phyloP scores from a whole-genome alignment of 805 yeast species.

The Metschnikowia gruessii region DNA sequence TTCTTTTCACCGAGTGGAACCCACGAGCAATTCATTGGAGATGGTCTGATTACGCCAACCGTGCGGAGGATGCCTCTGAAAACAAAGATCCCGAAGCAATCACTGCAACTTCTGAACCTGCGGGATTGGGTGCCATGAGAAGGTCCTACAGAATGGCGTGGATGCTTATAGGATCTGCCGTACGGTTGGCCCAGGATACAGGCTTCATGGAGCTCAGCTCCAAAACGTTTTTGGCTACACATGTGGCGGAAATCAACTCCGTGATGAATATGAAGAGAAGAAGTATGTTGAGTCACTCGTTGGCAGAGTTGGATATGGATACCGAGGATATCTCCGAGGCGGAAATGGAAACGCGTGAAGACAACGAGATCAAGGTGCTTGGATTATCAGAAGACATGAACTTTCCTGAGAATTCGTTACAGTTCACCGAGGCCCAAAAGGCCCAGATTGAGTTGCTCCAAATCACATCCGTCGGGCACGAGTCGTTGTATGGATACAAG shows the following conservation, averaged over 20 bases:
- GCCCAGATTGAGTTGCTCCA: slow-evolving; percentile 80
- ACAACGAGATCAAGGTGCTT: slow-evolving; percentile 28
- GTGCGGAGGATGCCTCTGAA: slow-evolving; percentile 40
- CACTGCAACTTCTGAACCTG: slow-evolving; percentile 36
- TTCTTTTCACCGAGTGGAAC: slow-evolving; percentile 91
- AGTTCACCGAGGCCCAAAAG: slow-evolving; percentile 59
- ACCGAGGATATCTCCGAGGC: slow-evolving; percentile 40
- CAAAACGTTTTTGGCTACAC: slow-evolving; percentile 77
- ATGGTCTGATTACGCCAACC: slow-evolving; percentile 79
- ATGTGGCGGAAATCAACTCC: slow-evolving; percentile 75
- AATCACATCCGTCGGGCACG: slow-evolving; percentile 79
- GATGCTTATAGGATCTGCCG: slow-evolving; percentile 88
- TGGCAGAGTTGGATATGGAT: slow-evolving; percentile 62
- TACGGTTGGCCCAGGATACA: slow-evolving; percentile 82
- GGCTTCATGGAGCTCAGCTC: slow-evolving; percentile 73
- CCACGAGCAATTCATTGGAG: slow-evolving; percentile 92
- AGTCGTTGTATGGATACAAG: slow-evolving; percentile 69
- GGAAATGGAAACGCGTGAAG: slow-evolving; percentile 28
- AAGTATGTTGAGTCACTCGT: slow-evolving; percentile 71
- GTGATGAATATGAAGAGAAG: slow-evolving; percentile 79
- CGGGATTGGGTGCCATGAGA: slow-evolving; percentile 82
- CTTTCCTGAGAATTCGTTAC: slow-evolving; percentile 29
- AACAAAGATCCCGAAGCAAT: slow-evolving; percentile 8
- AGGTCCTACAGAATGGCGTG: slow-evolving; percentile 88
- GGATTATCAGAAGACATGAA: slow-evolving; percentile 23